Base-by-base conservation (phyloP, 768 basidiomycete genomes). In the Chlorophyllum brunneum region DNA sequence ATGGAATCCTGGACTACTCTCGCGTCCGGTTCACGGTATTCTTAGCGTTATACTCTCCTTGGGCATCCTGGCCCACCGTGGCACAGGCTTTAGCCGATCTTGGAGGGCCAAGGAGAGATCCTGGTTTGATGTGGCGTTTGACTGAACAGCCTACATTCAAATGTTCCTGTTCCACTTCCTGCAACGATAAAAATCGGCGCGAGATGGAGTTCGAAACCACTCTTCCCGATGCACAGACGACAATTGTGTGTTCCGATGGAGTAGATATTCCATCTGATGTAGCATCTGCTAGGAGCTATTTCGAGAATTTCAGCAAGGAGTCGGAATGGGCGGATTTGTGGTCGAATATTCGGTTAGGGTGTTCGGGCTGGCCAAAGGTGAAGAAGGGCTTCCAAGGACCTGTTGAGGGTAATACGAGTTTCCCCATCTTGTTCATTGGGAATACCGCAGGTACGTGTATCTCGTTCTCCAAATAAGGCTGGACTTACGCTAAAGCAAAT, bases 361-460 rank as follows among this genome's bases (percentile, higher is more conserved):
- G 18, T 40, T 45, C 54, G 1, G 48, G 53, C 6, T 59, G 55
- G 55, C 58, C 58, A 3, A 59, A 56, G 42, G 16, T 5, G 5
- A 54, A 42, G 47, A 49, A 53, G 16, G 23, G 29, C 3, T 58
- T 56, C 42, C 38, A 53, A 67, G 72, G 71, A 34, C 69, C 70
- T 7, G 67, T 74, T 47, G 51, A 56, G 11, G 69, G 56, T 8
- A 71, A 70, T 40, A 74, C 73, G 11, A 73, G 71, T 51, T 60
- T 65, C 54, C 74, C 74, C 0, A 55, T 75, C 10, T 61, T 75
- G 0, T 42, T 74, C 16, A 64, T 75, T 31, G 73, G 73, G 0
- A 75, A 75, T 51, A 73, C 71, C 7, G 69, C 67, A 33, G 71
- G 70, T 70, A 41, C 13, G 60, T 34, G 8, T 8, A 16, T 7